A percentile compares a stretch with the other conserved stretches of the same genome.
These are phyloP conservation scores for Penicillium sp. DNA, from an alignment of 2,329 filamentous ascomycete species.

Conservation along the genomic window DNA sequence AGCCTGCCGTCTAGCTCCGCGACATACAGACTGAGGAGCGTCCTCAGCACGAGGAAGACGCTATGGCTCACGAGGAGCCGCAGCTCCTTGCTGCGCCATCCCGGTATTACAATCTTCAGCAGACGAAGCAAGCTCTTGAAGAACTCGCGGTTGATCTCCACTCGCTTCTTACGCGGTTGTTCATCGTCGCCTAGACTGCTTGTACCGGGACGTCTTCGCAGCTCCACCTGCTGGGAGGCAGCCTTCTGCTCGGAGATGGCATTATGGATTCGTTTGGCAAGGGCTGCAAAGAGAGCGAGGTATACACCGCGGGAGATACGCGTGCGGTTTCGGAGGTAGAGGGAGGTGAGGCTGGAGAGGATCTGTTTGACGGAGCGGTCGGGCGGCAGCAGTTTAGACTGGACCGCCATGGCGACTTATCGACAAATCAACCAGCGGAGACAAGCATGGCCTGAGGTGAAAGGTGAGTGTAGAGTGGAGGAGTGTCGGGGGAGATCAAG, in stretches of 20 bases:
- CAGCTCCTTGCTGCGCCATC: constrained; percentile 85
- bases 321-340: constrained; percentile 78
- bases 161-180: constrained; percentile 64
- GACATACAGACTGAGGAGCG: constrained; percentile 91
- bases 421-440: constrained; percentile 18
- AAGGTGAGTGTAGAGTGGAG: background rate
- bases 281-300: constrained; percentile 74
- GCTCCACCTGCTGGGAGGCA: constrained; percentile 68
- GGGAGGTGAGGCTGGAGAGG: constrained; percentile 64
- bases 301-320: constrained; percentile 82
- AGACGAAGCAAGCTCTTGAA: constrained; percentile 75
- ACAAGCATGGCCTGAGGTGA: constrained; percentile 17
- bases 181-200: constrained; percentile 37
- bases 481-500: background rate
- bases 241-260: constrained; percentile 92
- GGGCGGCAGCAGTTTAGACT: constrained; percentile 68
- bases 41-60: constrained; percentile 86
- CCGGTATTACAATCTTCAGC: constrained; percentile 83
- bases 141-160: constrained; percentile 89
- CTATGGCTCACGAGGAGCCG: constrained; percentile 85
- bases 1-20: constrained; percentile 92
- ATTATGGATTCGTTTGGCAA: constrained; percentile 84
- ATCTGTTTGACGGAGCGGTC: constrained; percentile 66
- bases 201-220: constrained; percentile 54
- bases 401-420: constrained; percentile 62